Base-by-base conservation (phyloP, 2,329 filamentous ascomycete genomes). In the Aureobasidium uvarum region DNA sequence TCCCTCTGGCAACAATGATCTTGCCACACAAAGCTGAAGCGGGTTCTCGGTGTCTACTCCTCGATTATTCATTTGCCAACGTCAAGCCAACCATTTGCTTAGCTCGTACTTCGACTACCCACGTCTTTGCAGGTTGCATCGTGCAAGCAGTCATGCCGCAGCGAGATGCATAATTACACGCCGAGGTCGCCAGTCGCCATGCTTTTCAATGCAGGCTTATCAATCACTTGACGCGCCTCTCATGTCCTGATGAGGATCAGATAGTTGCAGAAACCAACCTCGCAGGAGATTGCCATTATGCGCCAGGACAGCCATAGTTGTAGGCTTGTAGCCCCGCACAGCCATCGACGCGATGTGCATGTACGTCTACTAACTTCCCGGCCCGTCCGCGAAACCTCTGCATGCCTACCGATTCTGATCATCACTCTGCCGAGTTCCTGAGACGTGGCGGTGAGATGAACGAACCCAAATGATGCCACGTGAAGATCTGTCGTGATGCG, bases 381-480 rank as follows among this genome's bases (percentile, higher is more conserved):
- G 38, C 38, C 60, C 39, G 11, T 36, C 60, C 48, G 46, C 60
- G 60, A 45, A 45, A 63, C 60, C 45, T 33, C 36, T 33, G 31
- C 58, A 43, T 52, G 20, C 46, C 36, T 18, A 16, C 45, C 28
- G 43, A 31, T 6, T 8, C 23, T 33, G 4, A 20, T 23, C 56
- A 38, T 25, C 36, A 25, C 41, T 31, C 14, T 43, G 23, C 59
- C 59, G 46, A n/a, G 28, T 43, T 36, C 16, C 18, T 46, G 38
- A 48, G 38, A 33, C 31, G 11, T 25, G 25, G 48, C 48, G 25
- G 59, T 52, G 59, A 63, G 48, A 45, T 25, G 10, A 45, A 52
- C 13, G 46, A 52, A 45, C 46, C 48, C 28, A 6, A 33, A 41
- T 45, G 48, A 41, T 45, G 48, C 60, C 60, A 63, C 60, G 60